A percentile compares a stretch with the other conserved stretches of the same genome.
phyloP scores from a whole-genome alignment of 2,329 filamentous ascomycete genomes.

The Pyricularia grisea region DNA sequence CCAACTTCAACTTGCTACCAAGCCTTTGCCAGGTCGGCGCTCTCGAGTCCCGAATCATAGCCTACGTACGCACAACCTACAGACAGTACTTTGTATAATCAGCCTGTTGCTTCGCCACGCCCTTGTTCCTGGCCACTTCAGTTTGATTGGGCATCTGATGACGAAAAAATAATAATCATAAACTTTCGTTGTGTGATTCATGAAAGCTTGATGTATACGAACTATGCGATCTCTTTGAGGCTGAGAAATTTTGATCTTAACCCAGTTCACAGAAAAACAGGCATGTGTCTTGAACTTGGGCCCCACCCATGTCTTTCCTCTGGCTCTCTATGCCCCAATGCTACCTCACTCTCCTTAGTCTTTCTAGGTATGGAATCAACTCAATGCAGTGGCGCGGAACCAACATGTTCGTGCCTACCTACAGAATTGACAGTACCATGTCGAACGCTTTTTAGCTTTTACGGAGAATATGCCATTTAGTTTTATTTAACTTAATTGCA shows the following conservation, averaged over 20 bases:
- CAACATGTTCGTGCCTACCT: background rate
- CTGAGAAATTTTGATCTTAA: background rate
- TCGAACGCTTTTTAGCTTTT: background rate
- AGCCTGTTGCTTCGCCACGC: background rate
- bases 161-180: background rate
- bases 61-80: background rate
- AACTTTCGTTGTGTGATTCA: background rate
- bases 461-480: background rate
- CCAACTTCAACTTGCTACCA: background rate
- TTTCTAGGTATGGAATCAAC: too few species aligned
- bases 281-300: background rate
- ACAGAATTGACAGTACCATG: background rate
- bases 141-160: background rate
- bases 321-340: background rate
- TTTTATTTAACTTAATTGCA: background rate
- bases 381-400: background rate
- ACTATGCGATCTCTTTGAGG: background rate
- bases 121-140: background rate
- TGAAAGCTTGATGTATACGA: background rate
- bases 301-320: background rate
- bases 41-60: background rate
- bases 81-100: background rate
- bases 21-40: conserved; percentile 1
- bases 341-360: background rate
- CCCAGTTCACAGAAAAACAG: background rate